Conservation (phyloP, 495 filamentous ascomycete genomes). For the Usnea hakonensis region DNA sequence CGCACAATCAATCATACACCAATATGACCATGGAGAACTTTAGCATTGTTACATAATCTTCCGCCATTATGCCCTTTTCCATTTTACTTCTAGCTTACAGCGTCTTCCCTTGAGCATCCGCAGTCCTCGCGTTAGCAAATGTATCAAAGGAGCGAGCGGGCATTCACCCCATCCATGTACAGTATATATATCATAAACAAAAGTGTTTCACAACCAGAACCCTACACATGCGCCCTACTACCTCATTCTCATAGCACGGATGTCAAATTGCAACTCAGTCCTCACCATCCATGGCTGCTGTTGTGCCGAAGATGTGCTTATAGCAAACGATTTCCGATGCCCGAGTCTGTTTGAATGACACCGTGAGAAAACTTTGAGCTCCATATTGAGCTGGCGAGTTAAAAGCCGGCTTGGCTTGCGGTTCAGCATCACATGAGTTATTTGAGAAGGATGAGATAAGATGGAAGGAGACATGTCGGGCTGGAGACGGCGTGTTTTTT, state of each 20-base stretch:
- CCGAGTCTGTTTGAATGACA: constrained; percentile 8
- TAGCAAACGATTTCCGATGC: constrained; percentile 35
- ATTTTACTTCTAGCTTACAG: background rate
- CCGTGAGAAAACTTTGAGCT: constrained; percentile 1
- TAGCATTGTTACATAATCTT: constrained; percentile 20
- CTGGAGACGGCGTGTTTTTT: too few relatives aligned
- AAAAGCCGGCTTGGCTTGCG: background rate
- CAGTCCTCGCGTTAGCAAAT: background rate
- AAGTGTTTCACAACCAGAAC: background rate
- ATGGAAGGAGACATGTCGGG: too few relatives aligned
- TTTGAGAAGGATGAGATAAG: too few relatives aligned
- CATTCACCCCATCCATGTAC: background rate
- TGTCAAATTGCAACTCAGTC: constrained; percentile 97
- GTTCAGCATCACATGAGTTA: constrained; percentile 1
- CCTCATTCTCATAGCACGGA: constrained; percentile 60
- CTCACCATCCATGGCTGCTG: constrained; percentile 62
- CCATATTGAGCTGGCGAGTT: background rate
- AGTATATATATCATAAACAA: background rate
- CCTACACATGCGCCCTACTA: background rate
- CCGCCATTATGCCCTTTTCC: background rate
- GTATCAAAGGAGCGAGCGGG: background rate
- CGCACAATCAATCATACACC: constrained; percentile 21
- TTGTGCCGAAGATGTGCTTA: constrained; percentile 90
- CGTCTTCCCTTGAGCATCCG: background rate
- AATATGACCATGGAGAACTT: constrained; percentile 33